phyloP scores from a whole-genome alignment of 2,329 filamentous ascomycete genomes.

The Blastomyces parvus region DNA sequence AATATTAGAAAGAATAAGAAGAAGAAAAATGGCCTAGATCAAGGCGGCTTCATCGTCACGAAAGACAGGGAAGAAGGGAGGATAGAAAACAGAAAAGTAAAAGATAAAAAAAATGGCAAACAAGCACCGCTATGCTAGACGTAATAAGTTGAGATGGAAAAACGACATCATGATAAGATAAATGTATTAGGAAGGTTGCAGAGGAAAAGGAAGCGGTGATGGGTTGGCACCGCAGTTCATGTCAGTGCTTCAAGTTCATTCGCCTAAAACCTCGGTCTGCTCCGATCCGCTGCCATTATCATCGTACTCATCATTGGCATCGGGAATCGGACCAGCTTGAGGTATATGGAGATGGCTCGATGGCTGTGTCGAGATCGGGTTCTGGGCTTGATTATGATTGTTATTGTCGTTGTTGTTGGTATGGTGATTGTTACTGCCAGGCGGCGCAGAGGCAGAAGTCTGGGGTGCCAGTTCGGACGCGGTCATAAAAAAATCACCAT shows the following conservation, averaged over 20 bases:
- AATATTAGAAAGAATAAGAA: not conserved
- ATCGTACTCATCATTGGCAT: constrained; percentile 12
- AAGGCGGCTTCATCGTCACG: constrained; percentile 22
- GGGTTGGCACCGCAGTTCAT: not conserved
- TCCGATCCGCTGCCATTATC: constrained; percentile 16
- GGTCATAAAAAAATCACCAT: not conserved
- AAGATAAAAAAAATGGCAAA: constrained; percentile 16
- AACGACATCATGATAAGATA: not conserved
- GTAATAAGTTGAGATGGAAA: not conserved
- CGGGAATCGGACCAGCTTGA: not conserved
- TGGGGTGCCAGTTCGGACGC: not conserved
- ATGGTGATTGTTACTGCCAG: not conserved
- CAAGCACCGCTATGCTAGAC: not conserved
- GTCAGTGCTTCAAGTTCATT: not conserved
- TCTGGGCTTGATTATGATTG: constrained; percentile 1
- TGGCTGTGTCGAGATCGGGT: not conserved
- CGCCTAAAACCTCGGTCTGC: constrained; percentile 14
- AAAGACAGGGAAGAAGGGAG: constrained; percentile 9
- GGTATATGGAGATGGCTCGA: not conserved
- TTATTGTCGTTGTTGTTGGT: not conserved
- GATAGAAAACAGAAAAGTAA: not conserved
- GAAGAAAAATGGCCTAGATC: not conserved
- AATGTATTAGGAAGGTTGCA: not conserved
- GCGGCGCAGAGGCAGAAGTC: not conserved
- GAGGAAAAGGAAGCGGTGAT: not conserved